Base-by-base conservation (phyloP, 164 flowering plant genomes). In the Dillenia suffruticosa region DNA sequence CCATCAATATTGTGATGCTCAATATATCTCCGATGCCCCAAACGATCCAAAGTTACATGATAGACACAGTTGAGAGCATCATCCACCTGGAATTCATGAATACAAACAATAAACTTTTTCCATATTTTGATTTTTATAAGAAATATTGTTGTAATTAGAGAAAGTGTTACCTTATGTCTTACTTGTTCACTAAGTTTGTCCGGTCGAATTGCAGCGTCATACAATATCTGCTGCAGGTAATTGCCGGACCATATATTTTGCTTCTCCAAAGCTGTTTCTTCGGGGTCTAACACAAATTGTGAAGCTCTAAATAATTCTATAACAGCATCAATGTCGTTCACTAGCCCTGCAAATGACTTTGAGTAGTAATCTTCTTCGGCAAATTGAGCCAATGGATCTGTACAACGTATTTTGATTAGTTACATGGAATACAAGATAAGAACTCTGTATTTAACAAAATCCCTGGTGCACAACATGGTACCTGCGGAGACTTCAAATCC, bases 401-500 rank as follows among this genome's bases (percentile, higher is more conserved):
- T 71, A 78, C 0, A 10, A 68, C 44, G 68, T 16, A 14, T 52
- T 51, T 45, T 51, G 15, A 6, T 44, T 10, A n/a, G 32, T 51
- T 50, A 64, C 17, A 46, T 44, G 63, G 1, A 12, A 8, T 19
- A 22, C 26, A 44, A 3, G 12, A 32, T 51, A 60, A 49, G 9
- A 26, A 43, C 61, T 32, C 40, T 32, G 40, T 5, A 32, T 32
- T 0, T 0, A 32, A 4, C 40, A 32, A 4, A 32, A 32, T 32
- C 40, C 40, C 1, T 44, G 10, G 14, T 48, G 44, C 22, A 52
- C 54, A 59, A 15, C 6, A 46, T 56, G 49, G 11, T 57, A 86
- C 95, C 91, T 51, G 91, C 73, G 53, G 86, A 80, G 51, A 89
- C 76, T 57, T 87, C 76, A 69, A 78, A 88, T 56, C 97, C 92